Base-by-base conservation (phyloP, 1,139 yeast genomes). In the Hyphopichia pseudoburtonii region DNA sequence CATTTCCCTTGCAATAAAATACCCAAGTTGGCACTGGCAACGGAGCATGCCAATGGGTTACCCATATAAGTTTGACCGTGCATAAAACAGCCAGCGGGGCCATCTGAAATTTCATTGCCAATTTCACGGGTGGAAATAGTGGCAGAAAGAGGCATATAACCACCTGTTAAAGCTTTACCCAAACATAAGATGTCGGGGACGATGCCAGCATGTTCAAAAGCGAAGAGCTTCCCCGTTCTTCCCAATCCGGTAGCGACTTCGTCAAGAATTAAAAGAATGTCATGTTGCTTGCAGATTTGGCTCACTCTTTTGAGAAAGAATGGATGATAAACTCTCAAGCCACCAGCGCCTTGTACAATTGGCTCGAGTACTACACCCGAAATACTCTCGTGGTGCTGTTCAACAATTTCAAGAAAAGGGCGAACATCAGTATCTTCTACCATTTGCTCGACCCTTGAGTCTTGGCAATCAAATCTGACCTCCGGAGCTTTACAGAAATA, bases 11-110 rank as follows among this genome's bases (percentile, higher is more conserved):
- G 25, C 19, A 30, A 22, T 19, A 40, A 19, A 7, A 40, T 32
- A 11, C 60, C 57, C 28, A 63, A 38, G 7, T 60, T 59, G 7
- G 55, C 57, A 34, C 50, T 42, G 5, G 63, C 60, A 5, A 61
- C 58, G 7, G 56, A 50, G 43, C 67, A 63, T 3, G 63, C 60
- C 31, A 62, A 46, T 8, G 70, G 65, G 30, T 64, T 58, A 1
- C 60, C 66, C 54, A 60, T 55, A 42, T 56, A 63, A 0, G 70
- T 64, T 16, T 65, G 64, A 8, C 69, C 69, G 42, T 63, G 70
- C 41, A 40, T 37, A 24, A 40, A 40, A 15, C 43, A 37, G 3
- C 36, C 36, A 23, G 43, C 27, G 14, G 34, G 25, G 11, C 41
- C 41, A 10, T 34, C 29, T 10, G 38, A 31, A 12, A 40, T 30